Conservation (phyloP, 2,329 filamentous ascomycete genomes). For the Geosmithia morbida region DNA sequence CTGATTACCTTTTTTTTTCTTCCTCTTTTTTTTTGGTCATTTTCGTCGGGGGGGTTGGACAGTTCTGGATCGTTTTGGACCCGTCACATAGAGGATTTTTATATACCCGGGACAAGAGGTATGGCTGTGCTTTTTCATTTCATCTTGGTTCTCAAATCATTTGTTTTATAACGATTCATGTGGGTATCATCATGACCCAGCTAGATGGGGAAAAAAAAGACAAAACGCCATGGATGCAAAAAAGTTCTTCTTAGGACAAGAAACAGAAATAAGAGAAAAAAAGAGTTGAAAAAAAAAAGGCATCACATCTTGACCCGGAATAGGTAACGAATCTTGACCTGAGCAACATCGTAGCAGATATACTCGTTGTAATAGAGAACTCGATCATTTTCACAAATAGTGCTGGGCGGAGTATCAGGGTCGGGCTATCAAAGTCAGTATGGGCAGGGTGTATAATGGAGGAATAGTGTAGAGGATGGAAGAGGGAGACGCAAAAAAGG, state of each 20-base stretch:
- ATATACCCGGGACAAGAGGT: no score
- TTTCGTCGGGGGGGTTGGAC: no score
- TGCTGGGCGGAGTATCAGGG: slow-evolving; percentile 20
- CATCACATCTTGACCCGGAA: slow-evolving; percentile 40
- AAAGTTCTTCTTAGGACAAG: background rate
- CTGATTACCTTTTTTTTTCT: no score
- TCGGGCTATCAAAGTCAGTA: slow-evolving; percentile 26
- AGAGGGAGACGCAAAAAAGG: background rate
- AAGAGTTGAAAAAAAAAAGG: background rate
- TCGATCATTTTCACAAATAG: slow-evolving; percentile 12
- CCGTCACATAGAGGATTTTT: no score
- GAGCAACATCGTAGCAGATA: slow-evolving; percentile 55
- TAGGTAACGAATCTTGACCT: slow-evolving; percentile 57
- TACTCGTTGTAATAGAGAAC: slow-evolving; percentile 58
- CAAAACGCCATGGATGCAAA: no score
- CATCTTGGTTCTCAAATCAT: no score
- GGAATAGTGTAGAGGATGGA: background rate
- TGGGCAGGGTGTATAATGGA: background rate
- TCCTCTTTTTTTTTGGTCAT: no score
- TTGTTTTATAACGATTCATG: no score
- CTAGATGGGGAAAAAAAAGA: no score
- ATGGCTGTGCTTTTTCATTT: no score
- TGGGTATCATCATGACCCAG: no score
- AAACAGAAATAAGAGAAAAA: background rate
- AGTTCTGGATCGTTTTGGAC: no score